phyloP scores from a whole-genome alignment of 805 yeast species.

The Pichia nanzhaoensis region DNA sequence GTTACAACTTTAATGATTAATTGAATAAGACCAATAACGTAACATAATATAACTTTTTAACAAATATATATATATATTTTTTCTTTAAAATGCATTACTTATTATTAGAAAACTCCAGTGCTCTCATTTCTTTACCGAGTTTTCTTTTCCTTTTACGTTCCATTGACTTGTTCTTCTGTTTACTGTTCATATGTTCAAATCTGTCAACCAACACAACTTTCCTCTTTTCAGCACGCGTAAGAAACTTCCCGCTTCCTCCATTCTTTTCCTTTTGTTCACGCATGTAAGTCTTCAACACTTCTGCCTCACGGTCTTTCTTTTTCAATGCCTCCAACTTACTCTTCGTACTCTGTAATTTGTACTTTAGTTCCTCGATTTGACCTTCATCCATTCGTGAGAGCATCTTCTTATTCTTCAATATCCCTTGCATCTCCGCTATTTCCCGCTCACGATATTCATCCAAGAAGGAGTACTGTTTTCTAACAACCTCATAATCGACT shows the following conservation, averaged over 20 bases:
- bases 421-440: conserved; percentile 47
- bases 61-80: neutral
- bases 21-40: no score
- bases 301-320: conserved; percentile 66
- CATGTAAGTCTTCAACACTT: conserved; percentile 51
- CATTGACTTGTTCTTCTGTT: conserved; percentile 73
- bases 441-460: conserved; percentile 82
- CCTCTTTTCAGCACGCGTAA: conserved; percentile 65
- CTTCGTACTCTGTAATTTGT: conserved; percentile 53
- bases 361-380: conserved; percentile 49
- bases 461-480: conserved; percentile 77
- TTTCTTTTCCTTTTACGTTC: conserved; percentile 84
- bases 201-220: conserved; percentile 72
- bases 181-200: conserved; percentile 64
- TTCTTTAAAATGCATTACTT: neutral
- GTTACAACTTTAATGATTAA: no score
- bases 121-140: conserved; percentile 71
- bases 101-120: conserved; percentile 23
- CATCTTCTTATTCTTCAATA: conserved; percentile 49
- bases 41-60: no score
- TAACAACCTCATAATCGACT: conserved; percentile 57
- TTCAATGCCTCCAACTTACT: conserved; percentile 63
- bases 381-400: conserved; percentile 33
- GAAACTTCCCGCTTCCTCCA: conserved; percentile 39
- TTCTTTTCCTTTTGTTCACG: conserved; percentile 38